Evolutionary conservation across 306 rosid species (phyloP).

Genomic region (Abrus precatorius): DNA sequence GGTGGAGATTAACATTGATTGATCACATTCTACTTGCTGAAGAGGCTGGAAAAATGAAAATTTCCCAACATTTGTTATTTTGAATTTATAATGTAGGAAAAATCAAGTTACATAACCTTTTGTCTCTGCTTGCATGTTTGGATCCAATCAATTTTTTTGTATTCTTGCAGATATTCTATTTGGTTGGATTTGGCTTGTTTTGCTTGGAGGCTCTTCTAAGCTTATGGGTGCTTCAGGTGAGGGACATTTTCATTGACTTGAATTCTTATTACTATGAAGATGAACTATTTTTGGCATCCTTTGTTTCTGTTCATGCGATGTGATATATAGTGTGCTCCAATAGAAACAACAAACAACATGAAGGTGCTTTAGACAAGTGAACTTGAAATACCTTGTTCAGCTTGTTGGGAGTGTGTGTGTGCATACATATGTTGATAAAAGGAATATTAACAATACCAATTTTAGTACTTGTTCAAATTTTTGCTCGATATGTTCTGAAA

Average conservation of each 20-base stretch:
- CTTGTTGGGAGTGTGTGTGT: neutral
- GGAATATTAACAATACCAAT: neutral
- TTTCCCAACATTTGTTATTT: neutral
- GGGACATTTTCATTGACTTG: slow-evolving; percentile 33
- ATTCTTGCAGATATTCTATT: slow-evolving; percentile 81
- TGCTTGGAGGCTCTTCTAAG: slow-evolving; percentile 97
- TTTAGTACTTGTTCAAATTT: neutral
- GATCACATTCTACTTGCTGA: neutral
- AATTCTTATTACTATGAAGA: slow-evolving; percentile 6
- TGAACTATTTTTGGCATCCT: neutral
- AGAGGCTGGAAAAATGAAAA: no score
- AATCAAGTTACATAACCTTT: slow-evolving; percentile 1
- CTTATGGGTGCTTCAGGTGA: slow-evolving; percentile 97
- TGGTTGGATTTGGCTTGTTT: slow-evolving; percentile 90
- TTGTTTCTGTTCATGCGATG: slow-evolving; percentile 12
- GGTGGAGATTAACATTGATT: slow-evolving; percentile 24
- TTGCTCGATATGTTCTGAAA: neutral
- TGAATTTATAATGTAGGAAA: neutral
- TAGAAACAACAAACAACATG: neutral
- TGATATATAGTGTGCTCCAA: neutral
- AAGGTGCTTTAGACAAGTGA: neutral
- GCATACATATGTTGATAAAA: neutral
- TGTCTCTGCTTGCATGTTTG: slow-evolving; percentile 31
- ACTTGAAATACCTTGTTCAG: slow-evolving; percentile 5
- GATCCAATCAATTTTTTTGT: slow-evolving; percentile 28